Base-by-base conservation (phyloP, 805 yeast species). In the Candida ipomoeae region DNA sequence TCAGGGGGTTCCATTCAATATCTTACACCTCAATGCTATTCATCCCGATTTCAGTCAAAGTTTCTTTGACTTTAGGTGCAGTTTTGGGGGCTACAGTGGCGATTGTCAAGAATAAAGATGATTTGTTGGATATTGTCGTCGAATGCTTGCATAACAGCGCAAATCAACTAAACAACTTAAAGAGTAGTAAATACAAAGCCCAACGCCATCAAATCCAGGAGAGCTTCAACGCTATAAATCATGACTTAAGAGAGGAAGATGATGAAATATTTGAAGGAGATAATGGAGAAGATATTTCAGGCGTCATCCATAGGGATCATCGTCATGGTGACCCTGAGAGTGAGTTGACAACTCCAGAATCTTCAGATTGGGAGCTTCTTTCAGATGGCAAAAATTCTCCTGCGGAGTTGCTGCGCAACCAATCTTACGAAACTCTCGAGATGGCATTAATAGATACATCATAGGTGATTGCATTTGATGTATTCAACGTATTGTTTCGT, bases 31-130 rank as follows among this genome's bases (percentile, higher is more conserved):
- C 31, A 7, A 42, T 42, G 45, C 17, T 44, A 6, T 44, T 44
- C 40, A 6, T 44, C 14, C 17, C 40, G 5, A 14, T 35, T 14
- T 44, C 46, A 34, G 35, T 40, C 13, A 44, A 44, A 35, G 17
- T 33, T 8, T 39, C 40, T 5, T n/a, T 44, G 20, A 35, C 40
- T 11, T 13, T 44, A 8, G 46, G 46, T 8, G 46, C 46, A 14
- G 13, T 44, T 20, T 18, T 35, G 18, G 46, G 46, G 15, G 46
- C 46, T 10, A 33, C 46, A 17, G 46, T 23, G 4, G 46, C 46
- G 13, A 21, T 44, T 21, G 13, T 26, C 2, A 44, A 44, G 14
- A 44, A 44, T n/a, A 44, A 26, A 35, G 46, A 44, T 14, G 46
- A 44, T 2, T n/a, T 44, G 15, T 44, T 44, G 40, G 33, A 15